Conservation (phyloP, 2,329 filamentous ascomycete genomes). For the Pseudogymnoascus verrucosus region DNA sequence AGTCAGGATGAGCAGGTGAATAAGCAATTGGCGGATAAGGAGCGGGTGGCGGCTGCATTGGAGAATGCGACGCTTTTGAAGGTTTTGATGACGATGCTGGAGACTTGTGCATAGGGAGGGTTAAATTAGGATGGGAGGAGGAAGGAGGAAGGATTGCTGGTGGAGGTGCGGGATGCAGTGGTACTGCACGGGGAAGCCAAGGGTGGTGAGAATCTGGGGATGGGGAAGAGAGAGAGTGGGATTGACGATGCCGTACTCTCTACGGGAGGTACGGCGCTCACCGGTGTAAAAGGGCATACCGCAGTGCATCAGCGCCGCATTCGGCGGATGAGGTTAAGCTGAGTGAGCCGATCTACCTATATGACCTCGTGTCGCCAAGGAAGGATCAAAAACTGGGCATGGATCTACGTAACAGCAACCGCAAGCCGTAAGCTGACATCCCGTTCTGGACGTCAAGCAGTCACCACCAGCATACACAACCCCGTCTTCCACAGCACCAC, state of each 20-base stretch:
- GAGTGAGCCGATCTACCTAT: neutral
- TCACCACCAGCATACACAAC: neutral
- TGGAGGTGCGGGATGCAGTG: too few species aligned
- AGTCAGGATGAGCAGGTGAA: slow-evolving; percentile 91
- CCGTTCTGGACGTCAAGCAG: neutral
- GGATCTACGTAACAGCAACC: neutral
- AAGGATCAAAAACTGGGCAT: neutral
- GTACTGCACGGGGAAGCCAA: too few species aligned
- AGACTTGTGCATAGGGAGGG: slow-evolving; percentile 51
- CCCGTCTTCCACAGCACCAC: neutral
- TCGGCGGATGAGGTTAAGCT: neutral
- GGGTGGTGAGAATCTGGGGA: neutral
- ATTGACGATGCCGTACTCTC: neutral
- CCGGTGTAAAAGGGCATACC: too few species aligned
- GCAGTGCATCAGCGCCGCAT: neutral
- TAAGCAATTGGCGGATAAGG: slow-evolving; percentile 94
- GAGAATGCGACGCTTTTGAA: slow-evolving; percentile 88
- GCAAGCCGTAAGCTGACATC: neutral
- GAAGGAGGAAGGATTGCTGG: neutral
- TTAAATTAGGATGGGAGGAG: neutral
- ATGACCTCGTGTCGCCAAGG: neutral
- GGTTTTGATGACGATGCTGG: slow-evolving; percentile 88
- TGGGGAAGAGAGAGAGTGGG: neutral
- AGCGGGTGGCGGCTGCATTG: slow-evolving; percentile 85
- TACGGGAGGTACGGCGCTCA: neutral